Evolutionary conservation across 2,329 filamentous ascomycete genomes (phyloP).

Genomic region (Zymoseptoria brevis): DNA sequence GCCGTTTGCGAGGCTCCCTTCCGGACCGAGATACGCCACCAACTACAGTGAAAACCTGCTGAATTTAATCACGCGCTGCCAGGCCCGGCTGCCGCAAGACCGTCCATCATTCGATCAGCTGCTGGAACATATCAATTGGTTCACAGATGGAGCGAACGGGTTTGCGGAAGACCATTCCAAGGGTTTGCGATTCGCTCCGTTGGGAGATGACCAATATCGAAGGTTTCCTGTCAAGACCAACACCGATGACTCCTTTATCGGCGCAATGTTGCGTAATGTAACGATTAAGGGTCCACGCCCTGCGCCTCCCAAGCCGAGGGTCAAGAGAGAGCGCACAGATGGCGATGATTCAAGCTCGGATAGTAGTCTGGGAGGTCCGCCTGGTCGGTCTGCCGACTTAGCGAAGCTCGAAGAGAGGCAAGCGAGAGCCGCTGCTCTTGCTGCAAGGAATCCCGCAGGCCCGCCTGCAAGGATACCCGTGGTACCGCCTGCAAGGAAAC

Average conservation of each 20-base stretch:
- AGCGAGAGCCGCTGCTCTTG: not conserved
- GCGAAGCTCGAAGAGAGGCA: not conserved
- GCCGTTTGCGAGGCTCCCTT: not conserved
- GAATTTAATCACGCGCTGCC: constrained; percentile 2
- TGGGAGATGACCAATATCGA: not conserved
- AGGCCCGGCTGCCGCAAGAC: not conserved
- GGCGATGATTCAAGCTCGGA: not conserved
- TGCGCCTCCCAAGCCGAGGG: not conserved
- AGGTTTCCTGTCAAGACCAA: not conserved
- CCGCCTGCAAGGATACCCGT: too few relatives aligned
- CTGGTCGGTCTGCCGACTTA: not conserved
- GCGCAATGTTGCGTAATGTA: not conserved
- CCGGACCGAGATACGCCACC: not conserved
- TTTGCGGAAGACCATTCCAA: not conserved
- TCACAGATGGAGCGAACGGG: not conserved
- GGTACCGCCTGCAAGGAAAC: not conserved
- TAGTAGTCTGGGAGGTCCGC: not conserved
- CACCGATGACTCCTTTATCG: not conserved
- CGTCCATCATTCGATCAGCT: not conserved
- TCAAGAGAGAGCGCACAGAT: not conserved
- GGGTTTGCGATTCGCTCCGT: not conserved
- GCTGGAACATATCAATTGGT: not conserved
- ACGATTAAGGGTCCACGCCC: not conserved
- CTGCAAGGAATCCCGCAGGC: not conserved
- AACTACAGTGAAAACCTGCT: constrained; percentile 4